These are phyloP conservation scores for Saccharomycopsis hybrid DNA, from an alignment of 1,139 yeast species.

Conservation along the genomic window DNA sequence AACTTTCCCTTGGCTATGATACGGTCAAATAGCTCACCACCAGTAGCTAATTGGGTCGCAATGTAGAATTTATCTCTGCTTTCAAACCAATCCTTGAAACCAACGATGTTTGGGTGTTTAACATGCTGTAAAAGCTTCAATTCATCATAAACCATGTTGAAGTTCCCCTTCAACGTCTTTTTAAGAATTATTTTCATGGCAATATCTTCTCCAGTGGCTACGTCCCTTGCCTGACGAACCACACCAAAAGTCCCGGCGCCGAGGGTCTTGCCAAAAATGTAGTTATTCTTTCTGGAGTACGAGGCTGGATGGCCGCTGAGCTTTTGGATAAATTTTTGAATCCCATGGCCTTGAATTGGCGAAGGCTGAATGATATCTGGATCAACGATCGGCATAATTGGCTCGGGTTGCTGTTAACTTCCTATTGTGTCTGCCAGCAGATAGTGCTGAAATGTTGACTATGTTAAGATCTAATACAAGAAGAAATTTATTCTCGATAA, in stretches of 20 bases:
- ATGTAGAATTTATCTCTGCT: slow-evolving; percentile 70
- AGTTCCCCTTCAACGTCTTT: slow-evolving; percentile 69
- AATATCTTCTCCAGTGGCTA: slow-evolving; percentile 58
- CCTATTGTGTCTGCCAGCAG: too few species aligned
- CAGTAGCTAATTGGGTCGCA: slow-evolving; percentile 74
- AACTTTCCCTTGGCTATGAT: slow-evolving; percentile 71
- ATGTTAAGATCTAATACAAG: too few species aligned
- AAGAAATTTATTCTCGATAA: too few species aligned
- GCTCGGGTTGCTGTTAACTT: too few species aligned
- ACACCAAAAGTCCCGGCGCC: slow-evolving; percentile 94
- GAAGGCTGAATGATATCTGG: slow-evolving; percentile 22
- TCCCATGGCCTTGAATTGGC: slow-evolving; percentile 27
- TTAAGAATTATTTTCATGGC: slow-evolving; percentile 83
- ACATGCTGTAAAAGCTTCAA: slow-evolving; percentile 58
- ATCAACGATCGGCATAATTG: slow-evolving; percentile 11
- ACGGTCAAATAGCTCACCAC: slow-evolving; percentile 87
- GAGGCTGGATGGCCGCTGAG: slow-evolving; percentile 71
- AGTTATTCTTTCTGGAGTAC: slow-evolving; percentile 57
- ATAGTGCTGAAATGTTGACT: too few species aligned
- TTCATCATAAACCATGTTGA: slow-evolving; percentile 65
- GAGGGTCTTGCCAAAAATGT: slow-evolving; percentile 68
- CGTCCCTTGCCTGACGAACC: slow-evolving; percentile 67
- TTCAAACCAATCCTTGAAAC: slow-evolving; percentile 85
- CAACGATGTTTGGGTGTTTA: slow-evolving; percentile 75
- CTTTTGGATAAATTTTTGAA: slow-evolving; percentile 37